Percentiles rank a stretch among this genome's conserved stretches.
Evolutionary conservation across 2,329 filamentous ascomycete species (phyloP).

Genomic region (Calonectria pseudoturangicola): DNA sequence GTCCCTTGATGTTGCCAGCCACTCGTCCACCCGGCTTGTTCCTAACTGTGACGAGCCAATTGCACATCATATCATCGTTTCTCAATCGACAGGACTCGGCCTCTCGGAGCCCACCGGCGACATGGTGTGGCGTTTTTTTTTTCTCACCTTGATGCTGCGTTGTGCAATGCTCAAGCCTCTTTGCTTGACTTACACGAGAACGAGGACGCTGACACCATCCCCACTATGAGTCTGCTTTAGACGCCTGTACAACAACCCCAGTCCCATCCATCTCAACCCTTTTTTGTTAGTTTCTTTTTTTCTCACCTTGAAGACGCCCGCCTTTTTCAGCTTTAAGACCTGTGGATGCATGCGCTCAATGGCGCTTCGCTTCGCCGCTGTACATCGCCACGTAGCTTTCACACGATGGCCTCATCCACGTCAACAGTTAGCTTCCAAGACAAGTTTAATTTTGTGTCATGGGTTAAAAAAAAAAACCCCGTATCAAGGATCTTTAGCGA

Average conservation of each 20-base stretch:
- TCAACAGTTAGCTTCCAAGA: slow-evolving; percentile 25
- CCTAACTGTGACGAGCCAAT: slow-evolving; percentile 38
- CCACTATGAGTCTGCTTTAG: slow-evolving; percentile 36
- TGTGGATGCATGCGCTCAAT: slow-evolving; percentile 24
- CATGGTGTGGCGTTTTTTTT: slow-evolving; percentile 26
- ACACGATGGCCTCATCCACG: slow-evolving; percentile 27
- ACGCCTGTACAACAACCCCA: slow-evolving; percentile 26
- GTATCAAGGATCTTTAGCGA: slow-evolving; percentile 33
- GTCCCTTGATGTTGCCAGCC: slow-evolving; percentile 33
- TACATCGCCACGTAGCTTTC: slow-evolving; percentile 39
- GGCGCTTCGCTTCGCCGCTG: slow-evolving; percentile 30
- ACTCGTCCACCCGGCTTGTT: slow-evolving; percentile 37
- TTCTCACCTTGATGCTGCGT: slow-evolving; percentile 24
- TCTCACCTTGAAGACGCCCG: slow-evolving; percentile 12
- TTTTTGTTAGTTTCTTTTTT: slow-evolving; percentile 24
- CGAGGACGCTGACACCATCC: slow-evolving; percentile 19
- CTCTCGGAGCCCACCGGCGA: slow-evolving; percentile 31
- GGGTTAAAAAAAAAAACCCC: slow-evolving; percentile 9
- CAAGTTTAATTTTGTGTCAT: slow-evolving; percentile 8
- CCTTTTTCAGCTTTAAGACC: slow-evolving; percentile 26
- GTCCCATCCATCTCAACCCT: slow-evolving; percentile 23
- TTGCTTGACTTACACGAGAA: slow-evolving; percentile 36
- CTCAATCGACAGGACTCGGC: slow-evolving; percentile 32
- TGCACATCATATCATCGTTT: not conserved
- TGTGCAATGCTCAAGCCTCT: slow-evolving; percentile 25